Evolutionary conservation across 306 rosid genomes (phyloP), one percentile per base, ranked within the genome.

Genomic region (Sesbania bispinosa): DNA sequence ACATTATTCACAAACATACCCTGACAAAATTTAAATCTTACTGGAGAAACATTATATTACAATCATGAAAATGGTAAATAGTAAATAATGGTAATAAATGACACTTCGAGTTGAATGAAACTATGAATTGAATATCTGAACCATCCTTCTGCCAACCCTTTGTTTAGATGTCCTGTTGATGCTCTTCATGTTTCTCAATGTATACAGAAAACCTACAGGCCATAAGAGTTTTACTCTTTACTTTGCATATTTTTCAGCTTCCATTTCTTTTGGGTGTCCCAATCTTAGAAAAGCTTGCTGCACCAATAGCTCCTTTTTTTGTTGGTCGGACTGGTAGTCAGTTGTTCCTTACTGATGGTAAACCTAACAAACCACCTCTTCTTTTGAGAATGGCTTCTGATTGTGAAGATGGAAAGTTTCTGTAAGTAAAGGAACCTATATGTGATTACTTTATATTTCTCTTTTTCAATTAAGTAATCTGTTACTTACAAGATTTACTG

Each of bases 321-420:
- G 92, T 84, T 65, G 95, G 98, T 36, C 90, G 81, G 67, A 90
- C 97, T 66, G 98, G 98, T 21, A 90, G 95, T 63, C 98, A 94
- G 84, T 77, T 94, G 79, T 94, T 94, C 82, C 89, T 94, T 55
- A 94, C 97, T 21, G 93, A 94, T 79, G 98, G 96, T 50, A 87
- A 83, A 82, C 89, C 97, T 36, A 85, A 90, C 46, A 91, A 61
- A 63, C 95, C 95, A 8, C 97, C 98, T 29, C 97, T 94, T 77
- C 91, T 94, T 57, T 82, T 90, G 75, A 81, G 95, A 85, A 94
- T 94, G 98, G 90, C 98, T 27, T 87, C 95, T 33, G 95, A 89
- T 64, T 85, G 87, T 83, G 91, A 86, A 55, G 97, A 86, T 50
- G 92, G 89, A 63, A 94, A 85, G 36, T 94, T 94, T 81, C 61